Evolutionary conservation across 495 filamentous ascomycete species (phyloP).

Genomic region (Polyplosphaeria fusca): DNA sequence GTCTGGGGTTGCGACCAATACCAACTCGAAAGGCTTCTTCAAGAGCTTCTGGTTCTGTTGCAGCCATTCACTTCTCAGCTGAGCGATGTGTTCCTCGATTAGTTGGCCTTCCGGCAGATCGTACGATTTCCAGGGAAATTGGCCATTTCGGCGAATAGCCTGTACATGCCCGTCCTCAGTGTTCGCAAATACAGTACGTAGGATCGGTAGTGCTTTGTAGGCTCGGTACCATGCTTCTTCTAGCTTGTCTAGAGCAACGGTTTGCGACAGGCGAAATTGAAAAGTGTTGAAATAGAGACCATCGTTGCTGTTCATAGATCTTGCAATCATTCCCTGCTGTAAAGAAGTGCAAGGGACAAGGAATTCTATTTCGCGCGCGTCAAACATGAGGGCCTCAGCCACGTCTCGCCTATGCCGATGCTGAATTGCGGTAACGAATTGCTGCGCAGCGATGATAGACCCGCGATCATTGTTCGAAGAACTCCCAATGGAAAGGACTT

Average conservation of each 20-base stretch:
- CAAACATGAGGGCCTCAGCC: constrained; percentile 47
- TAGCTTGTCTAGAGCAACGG: constrained; percentile 46
- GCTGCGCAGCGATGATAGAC: constrained; percentile 46
- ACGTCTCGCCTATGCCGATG: constrained; percentile 52
- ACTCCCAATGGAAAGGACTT: constrained; percentile 38
- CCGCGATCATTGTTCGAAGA: constrained; percentile 34
- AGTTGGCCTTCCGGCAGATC: constrained; percentile 30
- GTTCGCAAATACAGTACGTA: constrained; percentile 63
- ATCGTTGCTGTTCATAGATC: constrained; percentile 53
- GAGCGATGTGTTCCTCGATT: constrained; percentile 34
- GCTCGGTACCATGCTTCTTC: constrained; percentile 51
- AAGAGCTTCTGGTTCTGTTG: constrained; percentile 35
- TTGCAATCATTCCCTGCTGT: constrained; percentile 75
- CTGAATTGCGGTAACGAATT: constrained; percentile 55
- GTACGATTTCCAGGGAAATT: constrained; percentile 50
- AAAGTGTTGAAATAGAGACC: constrained; percentile 72
- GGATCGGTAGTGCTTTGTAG: constrained; percentile 51
- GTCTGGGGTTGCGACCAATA: constrained; percentile 39
- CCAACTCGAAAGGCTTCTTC: constrained; percentile 45
- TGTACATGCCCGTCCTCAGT: constrained; percentile 72
- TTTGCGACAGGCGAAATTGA: constrained; percentile 49
- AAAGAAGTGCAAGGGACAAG: constrained; percentile 75
- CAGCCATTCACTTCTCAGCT: constrained; percentile 47
- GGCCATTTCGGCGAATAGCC: constrained; percentile 51
- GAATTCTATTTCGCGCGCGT: constrained; percentile 55